Evolutionary conservation across 192 early-diverging fungal species (phyloP).

Genomic region (Backusella morwellensis): DNA sequence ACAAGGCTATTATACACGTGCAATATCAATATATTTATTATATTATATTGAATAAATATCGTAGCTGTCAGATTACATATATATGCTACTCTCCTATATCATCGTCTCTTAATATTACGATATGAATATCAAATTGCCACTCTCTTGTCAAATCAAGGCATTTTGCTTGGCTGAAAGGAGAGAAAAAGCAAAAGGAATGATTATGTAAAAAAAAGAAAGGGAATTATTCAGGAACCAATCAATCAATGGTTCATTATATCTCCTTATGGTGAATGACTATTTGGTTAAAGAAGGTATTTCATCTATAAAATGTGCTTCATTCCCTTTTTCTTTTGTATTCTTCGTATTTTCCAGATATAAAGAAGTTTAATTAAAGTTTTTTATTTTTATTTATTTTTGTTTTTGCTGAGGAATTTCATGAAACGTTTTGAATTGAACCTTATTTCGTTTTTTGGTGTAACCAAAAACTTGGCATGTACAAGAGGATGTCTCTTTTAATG

Average conservation of each 20-base stretch:
- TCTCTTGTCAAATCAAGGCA: not conserved
- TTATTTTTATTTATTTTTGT: not conserved
- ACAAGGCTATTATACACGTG: not conserved
- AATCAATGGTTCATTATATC: not conserved
- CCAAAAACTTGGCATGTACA: not conserved
- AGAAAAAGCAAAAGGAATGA: not conserved
- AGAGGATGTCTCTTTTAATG: not conserved
- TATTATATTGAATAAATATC: not conserved
- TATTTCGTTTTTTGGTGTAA: not conserved
- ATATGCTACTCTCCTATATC: not conserved
- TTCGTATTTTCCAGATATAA: not conserved
- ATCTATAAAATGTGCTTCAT: not conserved
- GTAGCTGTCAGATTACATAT: not conserved
- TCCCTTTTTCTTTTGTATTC: not conserved
- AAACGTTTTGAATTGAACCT: not conserved
- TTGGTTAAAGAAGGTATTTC: not conserved
- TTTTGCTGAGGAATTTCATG: not conserved
- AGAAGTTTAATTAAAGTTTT: slow-evolving; percentile 2
- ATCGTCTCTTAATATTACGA: not conserved
- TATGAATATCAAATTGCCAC: slow-evolving; percentile 1
- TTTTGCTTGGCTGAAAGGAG: not conserved
- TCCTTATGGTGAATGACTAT: not conserved
- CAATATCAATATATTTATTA: not conserved
- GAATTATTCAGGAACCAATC: slow-evolving; percentile 3
- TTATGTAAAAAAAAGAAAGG: not conserved